A percentile compares a stretch with the other conserved stretches of the same genome.
These are phyloP conservation scores for Drechslerella coelobrocha DNA, from an alignment of 2,329 filamentous ascomycete species.

Conservation along the genomic window DNA sequence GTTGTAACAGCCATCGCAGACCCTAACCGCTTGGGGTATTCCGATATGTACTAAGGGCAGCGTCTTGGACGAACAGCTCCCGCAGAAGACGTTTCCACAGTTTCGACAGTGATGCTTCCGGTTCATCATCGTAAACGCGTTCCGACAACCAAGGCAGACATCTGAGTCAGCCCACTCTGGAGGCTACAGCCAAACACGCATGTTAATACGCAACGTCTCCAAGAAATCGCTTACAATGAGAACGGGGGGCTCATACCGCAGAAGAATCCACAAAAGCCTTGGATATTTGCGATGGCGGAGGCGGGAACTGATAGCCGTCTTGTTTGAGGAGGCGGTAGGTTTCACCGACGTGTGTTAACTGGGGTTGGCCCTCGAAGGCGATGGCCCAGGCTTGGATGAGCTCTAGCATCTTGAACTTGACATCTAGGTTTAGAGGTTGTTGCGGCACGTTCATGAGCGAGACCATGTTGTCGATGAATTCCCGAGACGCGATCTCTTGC, in stretches of 20 bases:
- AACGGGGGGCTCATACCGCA: conserved; percentile 69
- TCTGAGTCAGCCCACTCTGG: conserved; percentile 98
- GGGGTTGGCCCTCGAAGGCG: conserved; percentile 82
- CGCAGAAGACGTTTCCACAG: conserved; percentile 96
- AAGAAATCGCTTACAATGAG: conserved; percentile 4
- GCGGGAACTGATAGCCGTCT: conserved; percentile 89
- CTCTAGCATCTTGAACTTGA: conserved; percentile 88
- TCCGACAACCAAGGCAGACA: conserved; percentile 97
- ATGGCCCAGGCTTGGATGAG: conserved; percentile 92
- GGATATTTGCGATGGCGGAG: conserved; percentile 76
- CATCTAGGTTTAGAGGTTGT: conserved; percentile 77
- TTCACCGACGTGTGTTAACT: conserved; percentile 84
- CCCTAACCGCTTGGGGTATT: conserved; percentile 86
- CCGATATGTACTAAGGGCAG: conserved; percentile 89
- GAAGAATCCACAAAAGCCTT: conserved; percentile 98
- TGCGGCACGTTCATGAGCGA: conserved; percentile 86
- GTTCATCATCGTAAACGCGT: conserved; percentile 95
- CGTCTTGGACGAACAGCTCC: conserved; percentile 88
- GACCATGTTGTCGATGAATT: conserved; percentile 97
- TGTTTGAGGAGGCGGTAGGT: conserved; percentile 81
- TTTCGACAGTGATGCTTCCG: conserved; percentile 98
- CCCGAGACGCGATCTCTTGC: conserved; percentile 89
- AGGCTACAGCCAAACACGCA: conserved; percentile 65
- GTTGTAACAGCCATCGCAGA: conserved; percentile 93
- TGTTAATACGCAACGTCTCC: conserved; percentile 9